Conservation (phyloP, 495 filamentous ascomycete genomes). For the Baudoinia panamericana region DNA sequence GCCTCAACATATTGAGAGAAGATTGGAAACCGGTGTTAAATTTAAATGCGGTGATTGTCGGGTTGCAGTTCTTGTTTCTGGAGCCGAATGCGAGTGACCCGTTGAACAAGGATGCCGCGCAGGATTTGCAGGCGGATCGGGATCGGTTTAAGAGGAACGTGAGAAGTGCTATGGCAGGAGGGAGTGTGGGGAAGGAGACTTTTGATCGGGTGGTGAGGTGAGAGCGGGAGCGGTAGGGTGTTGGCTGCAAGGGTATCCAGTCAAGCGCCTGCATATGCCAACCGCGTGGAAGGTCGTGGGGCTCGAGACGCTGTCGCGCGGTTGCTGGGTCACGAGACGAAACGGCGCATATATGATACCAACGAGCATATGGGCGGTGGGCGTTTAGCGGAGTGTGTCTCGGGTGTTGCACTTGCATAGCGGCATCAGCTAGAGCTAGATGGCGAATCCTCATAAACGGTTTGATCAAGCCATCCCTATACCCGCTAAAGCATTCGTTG, state of each 20-base stretch:
- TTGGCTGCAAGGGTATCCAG: no score
- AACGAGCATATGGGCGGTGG: not conserved
- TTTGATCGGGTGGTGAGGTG: conserved; percentile 64
- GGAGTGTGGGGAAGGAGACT: conserved; percentile 51
- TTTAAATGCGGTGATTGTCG: conserved; percentile 90
- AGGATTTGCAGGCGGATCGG: conserved; percentile 70
- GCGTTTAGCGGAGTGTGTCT: not conserved
- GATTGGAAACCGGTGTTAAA: conserved; percentile 99
- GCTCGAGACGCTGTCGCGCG: not conserved
- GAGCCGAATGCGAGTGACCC: conserved; percentile 94
- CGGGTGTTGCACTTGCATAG: not conserved
- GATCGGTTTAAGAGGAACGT: conserved; percentile 90
- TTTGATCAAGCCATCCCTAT: no score
- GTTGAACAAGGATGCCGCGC: conserved; percentile 94
- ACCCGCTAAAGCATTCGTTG: no score
- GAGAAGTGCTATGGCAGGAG: conserved; percentile 65
- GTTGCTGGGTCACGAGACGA: not conserved
- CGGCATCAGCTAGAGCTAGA: no score
- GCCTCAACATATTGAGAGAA: conserved; percentile 89
- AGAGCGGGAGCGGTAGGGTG: conserved; percentile 1
- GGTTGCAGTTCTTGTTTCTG: conserved; percentile 93
- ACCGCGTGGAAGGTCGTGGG: not conserved
- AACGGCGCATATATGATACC: not conserved
- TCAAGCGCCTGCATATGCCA: no score
- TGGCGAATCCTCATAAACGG: no score